phyloP scores from a whole-genome alignment of 306 rosid genomes.

The Malus sylvestris region DNA sequence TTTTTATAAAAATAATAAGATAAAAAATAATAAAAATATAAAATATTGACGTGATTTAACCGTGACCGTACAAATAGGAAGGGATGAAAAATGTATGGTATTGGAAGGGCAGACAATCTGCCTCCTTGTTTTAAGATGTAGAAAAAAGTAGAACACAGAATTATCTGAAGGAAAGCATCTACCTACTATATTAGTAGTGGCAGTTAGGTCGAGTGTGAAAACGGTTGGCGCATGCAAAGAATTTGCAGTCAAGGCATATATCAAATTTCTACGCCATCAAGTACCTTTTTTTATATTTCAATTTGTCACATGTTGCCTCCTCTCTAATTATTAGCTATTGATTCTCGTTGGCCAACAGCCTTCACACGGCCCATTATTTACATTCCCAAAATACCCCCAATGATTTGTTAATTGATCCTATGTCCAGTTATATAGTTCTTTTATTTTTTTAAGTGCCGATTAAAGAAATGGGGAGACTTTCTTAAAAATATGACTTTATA shows the following conservation, averaged over 20 bases:
- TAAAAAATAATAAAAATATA: too few relatives aligned
- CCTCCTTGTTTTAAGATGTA: too few relatives aligned
- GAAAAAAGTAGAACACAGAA: neutral
- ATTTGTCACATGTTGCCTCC: neutral
- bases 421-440: too few relatives aligned
- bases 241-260: neutral
- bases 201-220: constrained; percentile 2
- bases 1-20: too few relatives aligned
- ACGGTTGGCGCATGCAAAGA: neutral
- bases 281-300: neutral
- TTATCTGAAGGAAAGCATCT: neutral
- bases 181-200: too few relatives aligned
- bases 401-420: neutral
- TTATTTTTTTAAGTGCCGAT: too few relatives aligned
- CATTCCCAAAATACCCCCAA: neutral
- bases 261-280: neutral
- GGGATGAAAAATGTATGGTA: too few relatives aligned
- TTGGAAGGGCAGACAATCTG: too few relatives aligned
- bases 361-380: neutral
- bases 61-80: too few relatives aligned
- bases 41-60: too few relatives aligned
- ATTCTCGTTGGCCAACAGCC: neutral
- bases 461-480: too few relatives aligned
- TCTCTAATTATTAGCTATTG: neutral
- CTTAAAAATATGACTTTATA: too few relatives aligned